These are phyloP conservation scores for Micromonas commoda DNA, from an alignment of 139 green algal species.

Conservation along the genomic window DNA sequence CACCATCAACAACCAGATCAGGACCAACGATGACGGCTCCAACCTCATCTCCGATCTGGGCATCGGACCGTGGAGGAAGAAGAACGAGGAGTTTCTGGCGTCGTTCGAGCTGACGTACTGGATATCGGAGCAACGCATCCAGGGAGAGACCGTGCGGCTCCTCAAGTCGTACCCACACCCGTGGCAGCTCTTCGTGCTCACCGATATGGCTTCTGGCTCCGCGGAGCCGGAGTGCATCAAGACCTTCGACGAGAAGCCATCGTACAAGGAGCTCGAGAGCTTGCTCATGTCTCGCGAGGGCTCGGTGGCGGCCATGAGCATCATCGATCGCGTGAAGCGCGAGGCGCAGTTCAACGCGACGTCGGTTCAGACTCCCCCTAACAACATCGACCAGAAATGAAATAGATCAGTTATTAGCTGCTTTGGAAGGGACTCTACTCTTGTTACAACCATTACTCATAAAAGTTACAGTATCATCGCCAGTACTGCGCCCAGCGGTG, in stretches of 20 bases:
- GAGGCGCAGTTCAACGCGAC: constrained; percentile 24
- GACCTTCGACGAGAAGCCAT: constrained; percentile 12
- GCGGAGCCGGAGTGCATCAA: not conserved
- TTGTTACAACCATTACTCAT: not conserved
- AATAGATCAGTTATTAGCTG: no score
- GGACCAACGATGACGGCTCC: constrained; percentile 1
- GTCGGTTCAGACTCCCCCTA: not conserved
- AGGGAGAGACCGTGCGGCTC: constrained; percentile 3
- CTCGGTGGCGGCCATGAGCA: constrained; percentile 9
- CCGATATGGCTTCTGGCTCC: not conserved
- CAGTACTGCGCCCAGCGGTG: constrained; percentile 32
- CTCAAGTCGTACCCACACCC: not conserved
- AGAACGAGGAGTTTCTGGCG: constrained; percentile 46
- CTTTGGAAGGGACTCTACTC: not conserved
- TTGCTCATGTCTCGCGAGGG: constrained; percentile 18
- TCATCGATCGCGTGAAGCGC: not conserved
- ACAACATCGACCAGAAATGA: constrained; percentile 12
- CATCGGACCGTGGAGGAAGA: constrained; percentile 49
- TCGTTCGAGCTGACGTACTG: constrained; percentile 38
- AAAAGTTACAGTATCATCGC: constrained; percentile 13
- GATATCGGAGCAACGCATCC: constrained; percentile 11
- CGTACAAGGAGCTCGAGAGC: constrained; percentile 14
- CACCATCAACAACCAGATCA: constrained; percentile 1
- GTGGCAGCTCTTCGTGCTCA: constrained; percentile 1
- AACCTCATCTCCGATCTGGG: constrained; percentile 48